These are phyloP conservation scores for Plasmodium billcollinsi DNA, from an alignment of 169 alveolate genomes.

Conservation along the genomic window DNA sequence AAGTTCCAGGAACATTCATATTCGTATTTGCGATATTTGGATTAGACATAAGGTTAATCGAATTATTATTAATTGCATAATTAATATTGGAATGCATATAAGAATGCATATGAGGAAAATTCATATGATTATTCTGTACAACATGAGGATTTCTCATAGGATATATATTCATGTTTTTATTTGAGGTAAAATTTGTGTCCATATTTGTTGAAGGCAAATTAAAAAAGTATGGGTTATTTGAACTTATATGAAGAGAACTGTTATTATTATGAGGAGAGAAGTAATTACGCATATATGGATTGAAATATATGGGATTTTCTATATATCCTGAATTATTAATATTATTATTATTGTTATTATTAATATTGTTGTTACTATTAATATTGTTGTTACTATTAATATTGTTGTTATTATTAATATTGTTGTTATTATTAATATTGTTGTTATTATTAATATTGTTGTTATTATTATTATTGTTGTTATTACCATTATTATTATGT, in stretches of 20 bases:
- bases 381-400: too few species aligned
- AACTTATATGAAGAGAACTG: constrained; percentile 17
- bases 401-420: too few species aligned
- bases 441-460: too few species aligned
- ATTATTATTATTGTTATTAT: too few species aligned
- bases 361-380: too few species aligned
- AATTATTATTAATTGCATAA: constrained; percentile 25
- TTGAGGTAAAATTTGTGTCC: constrained; percentile 42
- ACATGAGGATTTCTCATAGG: constrained; percentile 37
- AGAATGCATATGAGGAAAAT: constrained; percentile 21
- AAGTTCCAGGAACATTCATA: constrained; percentile 24
- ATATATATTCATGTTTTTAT: constrained; percentile 56
- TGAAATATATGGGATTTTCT: constrained; percentile 30
- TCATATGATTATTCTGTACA: constrained; percentile 16
- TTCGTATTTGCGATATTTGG: constrained; percentile 44
- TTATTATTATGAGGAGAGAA: constrained; percentile 13
- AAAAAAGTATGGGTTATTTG: constrained; percentile 26
- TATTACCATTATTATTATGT: too few species aligned
- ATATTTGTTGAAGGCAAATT: constrained; percentile 48
- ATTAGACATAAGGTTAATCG: constrained; percentile 31
- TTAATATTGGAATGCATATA: constrained; percentile 28
- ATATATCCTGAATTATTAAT: neutral
- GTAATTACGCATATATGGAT: constrained; percentile 49
- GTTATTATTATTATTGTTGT: too few species aligned
- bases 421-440: too few species aligned